Evolutionary conservation across 2,329 filamentous ascomycete genomes (phyloP), one percentile per base, ranked within the genome.

Genomic region (Paraphoma chrysanthemicola): DNA sequence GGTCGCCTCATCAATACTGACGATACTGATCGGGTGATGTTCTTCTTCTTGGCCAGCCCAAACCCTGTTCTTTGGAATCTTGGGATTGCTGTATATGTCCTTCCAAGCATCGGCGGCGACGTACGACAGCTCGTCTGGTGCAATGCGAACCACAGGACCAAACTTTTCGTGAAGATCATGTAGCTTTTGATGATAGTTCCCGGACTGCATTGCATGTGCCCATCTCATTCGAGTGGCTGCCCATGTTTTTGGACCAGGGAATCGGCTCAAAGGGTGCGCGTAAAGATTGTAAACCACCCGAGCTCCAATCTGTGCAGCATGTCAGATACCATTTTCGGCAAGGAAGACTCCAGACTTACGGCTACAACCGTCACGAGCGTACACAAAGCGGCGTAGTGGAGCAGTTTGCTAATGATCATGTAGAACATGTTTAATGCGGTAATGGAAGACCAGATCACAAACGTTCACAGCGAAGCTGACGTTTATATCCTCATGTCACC

Each of bases 61-160:
- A 10, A 54, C 36, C 14, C 51, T 38, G 43, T 64, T 67, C 44
- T 58, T 61, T 3, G 50, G 51, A 10, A 61, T 54, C 36, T 46
- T 44, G 8, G 50, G 58, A 23, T 54, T 51, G n/a, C 48, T 69
- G 55, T 78, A 78, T 38, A 82, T 80, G 33, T 82, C 78, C 62
- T 77, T 74, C 74, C 80, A 84, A 2, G 72, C 72, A 2, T 71
- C 54, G 6, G 71, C 63, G 17, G 73, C 66, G 43, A 70, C 76
- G 63, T 81, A 84, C 1, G 80, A 78, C 3, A 84, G 74, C 60
- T 83, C 80, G 54, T 81, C 74, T 2, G 82, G 81, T 4, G 75
- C 76, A 42, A 82, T 69, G 9, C 82, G 79, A 8, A 84, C 81
- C 1, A 83, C 75, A 1, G 74, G 71, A 5, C 82, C 82, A 49